phyloP scores from a whole-genome alignment of 2,329 filamentous ascomycete species.

The Dothiorella sarmentorum region DNA sequence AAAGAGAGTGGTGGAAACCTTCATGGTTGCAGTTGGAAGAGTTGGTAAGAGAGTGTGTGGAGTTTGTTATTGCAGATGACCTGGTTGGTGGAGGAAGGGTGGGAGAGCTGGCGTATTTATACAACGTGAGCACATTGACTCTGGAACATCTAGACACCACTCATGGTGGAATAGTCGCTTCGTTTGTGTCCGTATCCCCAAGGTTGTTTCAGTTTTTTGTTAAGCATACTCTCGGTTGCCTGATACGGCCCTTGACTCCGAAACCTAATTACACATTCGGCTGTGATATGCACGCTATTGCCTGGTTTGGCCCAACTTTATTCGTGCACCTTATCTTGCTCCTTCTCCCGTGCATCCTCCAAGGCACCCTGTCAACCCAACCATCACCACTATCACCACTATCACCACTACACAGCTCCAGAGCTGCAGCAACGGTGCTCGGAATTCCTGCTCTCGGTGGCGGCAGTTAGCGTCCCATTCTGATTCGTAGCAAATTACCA shows the following conservation, averaged over 20 bases:
- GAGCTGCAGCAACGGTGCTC: background rate
- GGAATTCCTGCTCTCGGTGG: background rate
- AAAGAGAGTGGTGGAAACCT: constrained; percentile 25
- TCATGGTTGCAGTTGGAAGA: constrained; percentile 23
- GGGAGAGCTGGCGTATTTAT: background rate
- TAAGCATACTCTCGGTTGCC: constrained; percentile 7
- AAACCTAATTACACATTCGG: background rate
- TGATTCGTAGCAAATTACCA: constrained; percentile 6
- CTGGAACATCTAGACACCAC: too few relatives aligned
- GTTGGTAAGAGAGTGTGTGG: background rate
- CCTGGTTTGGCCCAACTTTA: background rate
- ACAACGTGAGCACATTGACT: too few relatives aligned
- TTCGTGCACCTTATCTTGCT: background rate
- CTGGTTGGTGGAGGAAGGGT: background rate
- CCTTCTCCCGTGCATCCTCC: background rate
- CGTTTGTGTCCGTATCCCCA: background rate
- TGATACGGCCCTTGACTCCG: background rate
- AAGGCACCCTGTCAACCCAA: too few relatives aligned
- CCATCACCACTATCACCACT: background rate
- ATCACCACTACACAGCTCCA: background rate
- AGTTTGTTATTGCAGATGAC: background rate
- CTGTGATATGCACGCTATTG: background rate
- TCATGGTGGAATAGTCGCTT: constrained; percentile 6
- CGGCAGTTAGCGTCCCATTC: background rate
- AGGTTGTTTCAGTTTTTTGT: constrained; percentile 1